Evolutionary conservation across 768 basidiomycete species (phyloP), one percentile per base, ranked within the genome.

Genomic region (Cyclocybe cylindracea): DNA sequence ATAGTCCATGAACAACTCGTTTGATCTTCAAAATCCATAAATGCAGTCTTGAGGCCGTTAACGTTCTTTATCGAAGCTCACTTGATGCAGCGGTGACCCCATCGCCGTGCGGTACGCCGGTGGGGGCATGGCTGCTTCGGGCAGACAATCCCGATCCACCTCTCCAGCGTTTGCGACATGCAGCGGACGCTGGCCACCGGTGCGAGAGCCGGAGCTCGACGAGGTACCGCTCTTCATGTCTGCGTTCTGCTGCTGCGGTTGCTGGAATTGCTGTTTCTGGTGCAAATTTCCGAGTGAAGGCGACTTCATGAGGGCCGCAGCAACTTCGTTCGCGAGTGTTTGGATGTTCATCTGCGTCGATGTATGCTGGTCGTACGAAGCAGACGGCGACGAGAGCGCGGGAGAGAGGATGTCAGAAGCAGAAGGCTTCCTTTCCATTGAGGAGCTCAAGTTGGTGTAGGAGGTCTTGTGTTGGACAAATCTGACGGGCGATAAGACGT

Each of bases 311-410:
- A 62, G 44, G 19, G 59, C 41, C 2, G 53, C 51, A 5, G 51
- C 61, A 6, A 62, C 58, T 39, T 62, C 61, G 18, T 39, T 56
- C 8, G 61, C 61, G 8, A 62, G 44, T 3, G 58, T 53, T 5
- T 60, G 51, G 11, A 62, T 48, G 34, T 60, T 51, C 13, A 62
- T 37, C 10, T 46, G 18, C 19, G 44, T 43, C 4, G 40, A 39
- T 41, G 34, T 19, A 24, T 39, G 32, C 39, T 53, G 18, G 16
- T 35, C 18, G 43, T 24, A 44, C 7, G 42, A 34, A 14, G 44
- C 35, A 18, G 24, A 24, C 24, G 24, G 3, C 3, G 24, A 24
- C 5, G 24, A 24, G 5, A 24, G 24, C 5, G 24, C 4, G 0
- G 24, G 24, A 24, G 24, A 24, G 24, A 5, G 24, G 24, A 24